A percentile compares a stretch with the other conserved stretches of the same genome.
These are phyloP conservation scores for Domatiomyces globalis DNA, from an alignment of 2,329 filamentous ascomycete species.

Conservation along the genomic window DNA sequence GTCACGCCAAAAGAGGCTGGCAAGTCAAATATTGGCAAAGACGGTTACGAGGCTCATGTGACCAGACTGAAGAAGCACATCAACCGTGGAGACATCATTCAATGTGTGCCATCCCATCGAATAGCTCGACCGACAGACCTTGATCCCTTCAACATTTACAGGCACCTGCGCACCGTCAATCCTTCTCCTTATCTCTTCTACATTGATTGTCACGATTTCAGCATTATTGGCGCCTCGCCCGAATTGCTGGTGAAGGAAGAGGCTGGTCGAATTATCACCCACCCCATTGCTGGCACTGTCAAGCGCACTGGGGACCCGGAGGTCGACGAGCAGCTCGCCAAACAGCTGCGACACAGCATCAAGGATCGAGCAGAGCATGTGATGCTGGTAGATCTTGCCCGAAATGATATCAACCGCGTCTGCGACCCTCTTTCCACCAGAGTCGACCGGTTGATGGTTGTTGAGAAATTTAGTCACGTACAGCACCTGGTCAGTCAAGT, in stretches of 20 bases:
- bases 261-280: conserved; percentile 74
- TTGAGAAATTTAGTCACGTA: conserved; percentile 89
- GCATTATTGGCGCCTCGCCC: conserved; percentile 87
- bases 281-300: conserved; percentile 93
- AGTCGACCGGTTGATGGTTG: conserved; percentile 87
- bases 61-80: conserved; percentile 80
- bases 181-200: conserved; percentile 97
- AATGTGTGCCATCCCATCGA: conserved; percentile 88
- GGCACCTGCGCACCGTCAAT: conserved; percentile 90
- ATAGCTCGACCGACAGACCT: conserved; percentile 78
- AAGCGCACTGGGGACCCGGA: conserved; percentile 67
- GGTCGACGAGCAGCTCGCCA: conserved; percentile 67
- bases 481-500: conserved; percentile 96
- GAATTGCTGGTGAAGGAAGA: conserved; percentile 91
- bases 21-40: conserved; percentile 77
- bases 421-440: conserved; percentile 80
- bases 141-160: conserved; percentile 97
- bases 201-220: conserved; percentile 79
- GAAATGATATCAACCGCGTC: conserved; percentile 93
- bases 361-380: conserved; percentile 94
- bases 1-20: conserved; percentile 64
- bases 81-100: conserved; percentile 82
- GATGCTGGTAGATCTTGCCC: conserved; percentile 91
- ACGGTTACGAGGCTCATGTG: conserved; percentile 85
- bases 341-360: conserved; percentile 60